These are phyloP conservation scores for Aristolochia fimbriata DNA, from an alignment of 164 flowering plant genomes.

Conservation along the genomic window DNA sequence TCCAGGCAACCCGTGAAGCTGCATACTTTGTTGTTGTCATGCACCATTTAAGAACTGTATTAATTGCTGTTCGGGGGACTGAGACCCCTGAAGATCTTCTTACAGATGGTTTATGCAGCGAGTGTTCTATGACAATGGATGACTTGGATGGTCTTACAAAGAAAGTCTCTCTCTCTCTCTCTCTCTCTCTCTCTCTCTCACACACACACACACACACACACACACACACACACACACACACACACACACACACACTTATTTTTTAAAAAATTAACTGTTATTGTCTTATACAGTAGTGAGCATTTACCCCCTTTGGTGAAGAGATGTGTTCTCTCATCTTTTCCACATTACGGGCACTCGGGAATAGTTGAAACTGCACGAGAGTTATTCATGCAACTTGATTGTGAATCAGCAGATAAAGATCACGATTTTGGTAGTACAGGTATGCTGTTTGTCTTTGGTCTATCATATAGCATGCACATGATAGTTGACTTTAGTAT, in stretches of 20 bases:
- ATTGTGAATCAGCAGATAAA: conserved; percentile 31
- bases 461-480: background rate
- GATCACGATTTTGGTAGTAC: conserved; percentile 13
- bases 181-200: background rate
- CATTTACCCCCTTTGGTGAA: conserved; percentile 25
- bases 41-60: conserved; percentile 48
- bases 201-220: conserved; percentile 18
- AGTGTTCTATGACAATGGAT: conserved; percentile 43
- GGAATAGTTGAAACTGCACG: conserved; percentile 81
- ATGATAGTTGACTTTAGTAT: too few relatives aligned
- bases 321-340: conserved; percentile 34
- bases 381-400: conserved; percentile 62
- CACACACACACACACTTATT: conserved; percentile 75
- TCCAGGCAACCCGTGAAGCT: conserved; percentile 60
- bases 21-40: conserved; percentile 67
- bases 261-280: conserved; percentile 15
- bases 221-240: conserved; percentile 25
- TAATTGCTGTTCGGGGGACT: conserved; percentile 83
- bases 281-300: conserved; percentile 24
- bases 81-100: conserved; percentile 91
- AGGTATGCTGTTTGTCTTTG: background rate
- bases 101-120: conserved; percentile 76
- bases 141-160: conserved; percentile 73
- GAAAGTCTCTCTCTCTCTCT: conserved; percentile 27
- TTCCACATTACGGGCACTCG: conserved; percentile 76